Percentiles rank a stretch among this genome's conserved stretches.
These are phyloP conservation scores for Emmonsiellopsis sp. DNA, from an alignment of 2,329 filamentous ascomycete genomes.

Conservation along the genomic window DNA sequence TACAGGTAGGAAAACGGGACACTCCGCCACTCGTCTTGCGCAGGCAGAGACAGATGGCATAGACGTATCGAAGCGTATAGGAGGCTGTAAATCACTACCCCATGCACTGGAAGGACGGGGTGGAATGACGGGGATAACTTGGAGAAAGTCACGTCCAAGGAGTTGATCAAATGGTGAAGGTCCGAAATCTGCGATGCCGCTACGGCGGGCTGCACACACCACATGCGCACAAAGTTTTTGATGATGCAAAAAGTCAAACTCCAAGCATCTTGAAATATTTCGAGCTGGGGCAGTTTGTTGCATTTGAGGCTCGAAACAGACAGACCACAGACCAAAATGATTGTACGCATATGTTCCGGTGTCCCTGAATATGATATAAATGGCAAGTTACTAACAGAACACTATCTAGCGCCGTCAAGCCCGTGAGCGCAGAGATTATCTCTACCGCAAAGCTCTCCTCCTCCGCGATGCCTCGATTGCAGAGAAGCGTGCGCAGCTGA, in stretches of 20 bases:
- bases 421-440: constrained; percentile 73
- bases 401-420: constrained; percentile 56
- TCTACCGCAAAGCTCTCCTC: constrained; percentile 80
- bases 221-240: not conserved
- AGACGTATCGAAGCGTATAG: not conserved
- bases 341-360: constrained; percentile 5
- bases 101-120: not conserved
- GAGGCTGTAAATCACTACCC: not conserved
- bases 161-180: not conserved
- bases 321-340: constrained; percentile 2
- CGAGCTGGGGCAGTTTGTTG: not conserved
- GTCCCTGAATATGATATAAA: not conserved
- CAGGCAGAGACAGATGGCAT: not conserved
- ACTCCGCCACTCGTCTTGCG: not conserved
- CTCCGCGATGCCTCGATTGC: constrained; percentile 86
- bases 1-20: not conserved
- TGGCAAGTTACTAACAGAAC: constrained; percentile 11
- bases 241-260: not conserved
- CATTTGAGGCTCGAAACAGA: not conserved
- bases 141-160: not conserved
- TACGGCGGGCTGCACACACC: constrained; percentile 1
- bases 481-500: constrained; percentile 80
- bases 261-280: too few species aligned
- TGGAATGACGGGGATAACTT: not conserved
- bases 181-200: constrained; percentile 2